Percentiles rank a stretch among this genome's conserved stretches.
These are phyloP conservation scores for Pouteria campechiana DNA, from an alignment of 179 eudicot species.

Conservation along the genomic window DNA sequence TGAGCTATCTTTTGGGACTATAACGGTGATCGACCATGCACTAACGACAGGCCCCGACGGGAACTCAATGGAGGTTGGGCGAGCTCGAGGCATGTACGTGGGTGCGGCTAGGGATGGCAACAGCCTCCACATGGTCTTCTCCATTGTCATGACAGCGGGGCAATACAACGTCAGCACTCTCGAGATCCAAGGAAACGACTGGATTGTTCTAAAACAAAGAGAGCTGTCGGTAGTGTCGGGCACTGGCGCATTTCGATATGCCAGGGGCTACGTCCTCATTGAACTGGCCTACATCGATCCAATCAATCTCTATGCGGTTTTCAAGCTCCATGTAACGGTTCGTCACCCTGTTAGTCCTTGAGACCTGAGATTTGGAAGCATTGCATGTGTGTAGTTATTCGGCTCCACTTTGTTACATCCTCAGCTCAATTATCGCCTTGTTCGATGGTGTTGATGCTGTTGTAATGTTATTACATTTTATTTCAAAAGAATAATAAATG, in stretches of 20 bases:
- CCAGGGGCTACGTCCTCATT: slow-evolving; percentile 1
- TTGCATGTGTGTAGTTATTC: too few species aligned
- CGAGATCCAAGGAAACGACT: slow-evolving; percentile 1
- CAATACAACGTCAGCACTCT: background rate
- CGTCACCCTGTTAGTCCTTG: too few species aligned
- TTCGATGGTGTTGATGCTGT: too few species aligned
- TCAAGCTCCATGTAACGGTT: slow-evolving; percentile 2
- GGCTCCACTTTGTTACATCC: too few species aligned
- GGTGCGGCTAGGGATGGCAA: background rate
- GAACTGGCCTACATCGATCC: background rate
- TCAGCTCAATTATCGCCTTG: too few species aligned
- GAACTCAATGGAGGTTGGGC: background rate
- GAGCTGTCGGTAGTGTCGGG: slow-evolving; percentile 3
- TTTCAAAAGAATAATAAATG: too few species aligned
- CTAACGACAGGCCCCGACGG: background rate
- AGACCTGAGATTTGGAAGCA: too few species aligned
- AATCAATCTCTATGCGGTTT: background rate
- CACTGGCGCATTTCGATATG: background rate
- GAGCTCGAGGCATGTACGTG: slow-evolving; percentile 4
- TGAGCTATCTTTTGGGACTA: background rate
- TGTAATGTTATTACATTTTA: too few species aligned
- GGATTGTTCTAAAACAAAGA: background rate
- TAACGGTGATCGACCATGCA: background rate
- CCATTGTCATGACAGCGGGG: background rate
- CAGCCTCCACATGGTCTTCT: background rate